Evolutionary conservation across 345 rosid species (phyloP), one percentile per base, ranked within the genome.

Genomic region (Murraya paniculata): DNA sequence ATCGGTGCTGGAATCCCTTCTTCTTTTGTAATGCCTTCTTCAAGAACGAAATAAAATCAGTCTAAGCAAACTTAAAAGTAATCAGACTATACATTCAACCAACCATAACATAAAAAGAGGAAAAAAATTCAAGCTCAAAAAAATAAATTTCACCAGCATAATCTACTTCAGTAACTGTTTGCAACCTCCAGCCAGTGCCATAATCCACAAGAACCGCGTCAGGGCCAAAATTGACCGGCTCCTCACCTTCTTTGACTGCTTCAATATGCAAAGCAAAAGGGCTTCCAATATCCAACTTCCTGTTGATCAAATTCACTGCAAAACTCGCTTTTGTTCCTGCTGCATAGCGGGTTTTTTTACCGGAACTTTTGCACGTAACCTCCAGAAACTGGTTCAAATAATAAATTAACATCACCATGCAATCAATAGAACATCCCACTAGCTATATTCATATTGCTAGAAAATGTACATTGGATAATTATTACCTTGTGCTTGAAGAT

Each of bases 151-250:
- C 79, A 91, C 91, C 89, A 7, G 82, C 65, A 72, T 66, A 79
- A 81, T 86, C 86, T n/a, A 77, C 27, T 64, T 82, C 90, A 48
- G 81, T 71, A 68, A 93, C 91, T 13, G 95, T 84, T 72, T 77
- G 89, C 85, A 95, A 71, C 78, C 66, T 91, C 98, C 97, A 95
- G 28, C 83, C 93, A 80, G 73, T 55, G 30, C 95, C 97, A 72
- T 86, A 95, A 79, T 82, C 72, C 9, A 85, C 91, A 82, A 93
- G 95, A 80, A 72, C 76, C 7, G 93, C 91, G 85, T 81, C 86
- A 28, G 92, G 93, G 19, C 98, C 98, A 76, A 95, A 95, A 82
- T 82, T 86, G 55, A 95, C 80, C 5, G 93, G 88, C 65, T 95
- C 97, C 67, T 93, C 97, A 7, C 91, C 94, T 50, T 81, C 89